Percentiles rank a stretch among this genome's conserved stretches.
Evolutionary conservation across 202 grass and related monocot genomes (phyloP).

Genomic region (Brachypodium distachyon): DNA sequence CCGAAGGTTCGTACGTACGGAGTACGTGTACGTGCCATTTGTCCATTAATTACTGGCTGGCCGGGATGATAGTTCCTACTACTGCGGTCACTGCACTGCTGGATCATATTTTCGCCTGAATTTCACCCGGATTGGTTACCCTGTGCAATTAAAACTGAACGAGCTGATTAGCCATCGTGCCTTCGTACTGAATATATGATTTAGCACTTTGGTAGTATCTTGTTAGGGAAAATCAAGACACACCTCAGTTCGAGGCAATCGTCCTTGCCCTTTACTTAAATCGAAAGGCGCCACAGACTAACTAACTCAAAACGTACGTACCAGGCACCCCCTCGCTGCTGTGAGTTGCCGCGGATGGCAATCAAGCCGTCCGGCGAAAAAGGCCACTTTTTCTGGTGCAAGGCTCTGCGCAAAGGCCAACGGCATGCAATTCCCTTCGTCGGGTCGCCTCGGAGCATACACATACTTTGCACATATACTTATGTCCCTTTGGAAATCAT

Average conservation of each 20-base stretch:
- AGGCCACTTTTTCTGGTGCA: neutral
- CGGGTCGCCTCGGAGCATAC: no score
- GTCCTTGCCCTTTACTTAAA: slow-evolving; percentile 39
- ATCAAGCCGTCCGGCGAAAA: neutral
- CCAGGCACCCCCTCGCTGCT: neutral
- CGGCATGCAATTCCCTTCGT: neutral
- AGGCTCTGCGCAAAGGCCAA: neutral
- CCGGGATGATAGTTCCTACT: no score
- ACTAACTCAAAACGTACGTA: no score
- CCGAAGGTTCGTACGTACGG: slow-evolving; percentile 2
- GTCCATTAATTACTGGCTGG: neutral
- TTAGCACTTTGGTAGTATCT: neutral
- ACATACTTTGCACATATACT: no score
- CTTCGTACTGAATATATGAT: neutral
- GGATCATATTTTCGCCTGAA: neutral
- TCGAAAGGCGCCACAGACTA: neutral
- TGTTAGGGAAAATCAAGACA: slow-evolving; percentile 11
- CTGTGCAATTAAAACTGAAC: neutral
- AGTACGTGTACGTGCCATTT: no score
- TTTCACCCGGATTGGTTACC: neutral
- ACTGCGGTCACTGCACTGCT: neutral
- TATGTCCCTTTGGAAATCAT: no score
- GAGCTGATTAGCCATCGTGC: neutral
- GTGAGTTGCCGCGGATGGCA: slow-evolving; percentile 4
- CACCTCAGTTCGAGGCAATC: slow-evolving; percentile 3